Conservation (phyloP, 2,329 filamentous ascomycete species). For the Colletotrichum neosansevieriae region DNA sequence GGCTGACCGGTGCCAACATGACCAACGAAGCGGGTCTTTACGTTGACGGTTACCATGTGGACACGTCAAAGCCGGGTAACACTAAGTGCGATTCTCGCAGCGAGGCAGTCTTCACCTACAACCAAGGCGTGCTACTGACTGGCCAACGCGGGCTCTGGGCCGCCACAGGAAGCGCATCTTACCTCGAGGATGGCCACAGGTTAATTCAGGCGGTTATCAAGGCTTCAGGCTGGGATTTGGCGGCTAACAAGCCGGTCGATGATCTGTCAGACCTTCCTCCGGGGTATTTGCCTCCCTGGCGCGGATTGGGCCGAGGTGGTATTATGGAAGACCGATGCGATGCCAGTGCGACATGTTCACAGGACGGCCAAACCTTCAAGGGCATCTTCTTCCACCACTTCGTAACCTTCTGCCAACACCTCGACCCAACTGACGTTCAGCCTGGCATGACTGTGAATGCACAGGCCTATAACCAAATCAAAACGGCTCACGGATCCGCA, state of each 20-base stretch:
- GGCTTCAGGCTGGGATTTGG: conserved; percentile 80
- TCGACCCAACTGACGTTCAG: conserved; percentile 57
- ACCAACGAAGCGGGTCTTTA: conserved; percentile 81
- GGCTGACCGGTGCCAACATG: conserved; percentile 86
- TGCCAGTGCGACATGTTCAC: conserved; percentile 77
- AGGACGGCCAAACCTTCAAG: conserved; percentile 92
- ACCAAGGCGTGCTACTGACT: conserved; percentile 90
- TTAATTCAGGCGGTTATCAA: conserved; percentile 79
- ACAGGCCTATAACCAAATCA: conserved; percentile 47
- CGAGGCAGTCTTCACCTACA: conserved; percentile 94
- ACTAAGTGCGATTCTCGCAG: conserved; percentile 83
- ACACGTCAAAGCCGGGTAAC: conserved; percentile 70
- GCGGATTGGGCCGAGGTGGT: conserved; percentile 81
- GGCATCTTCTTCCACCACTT: conserved; percentile 95
- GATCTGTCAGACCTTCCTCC: conserved; percentile 47
- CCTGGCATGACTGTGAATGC: conserved; percentile 46
- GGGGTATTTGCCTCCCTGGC: conserved; percentile 68
- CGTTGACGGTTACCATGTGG: conserved; percentile 89
- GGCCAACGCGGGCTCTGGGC: conserved; percentile 85
- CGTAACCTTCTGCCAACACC: conserved; percentile 78
- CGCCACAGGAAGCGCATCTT: conserved; percentile 77
- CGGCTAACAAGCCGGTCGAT: conserved; percentile 56
- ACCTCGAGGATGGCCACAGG: conserved; percentile 82
- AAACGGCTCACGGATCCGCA: conserved; percentile 63
- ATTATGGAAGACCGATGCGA: conserved; percentile 90